Base-by-base conservation (phyloP, 2,329 filamentous ascomycete species). In the Fusarium sororula region DNA sequence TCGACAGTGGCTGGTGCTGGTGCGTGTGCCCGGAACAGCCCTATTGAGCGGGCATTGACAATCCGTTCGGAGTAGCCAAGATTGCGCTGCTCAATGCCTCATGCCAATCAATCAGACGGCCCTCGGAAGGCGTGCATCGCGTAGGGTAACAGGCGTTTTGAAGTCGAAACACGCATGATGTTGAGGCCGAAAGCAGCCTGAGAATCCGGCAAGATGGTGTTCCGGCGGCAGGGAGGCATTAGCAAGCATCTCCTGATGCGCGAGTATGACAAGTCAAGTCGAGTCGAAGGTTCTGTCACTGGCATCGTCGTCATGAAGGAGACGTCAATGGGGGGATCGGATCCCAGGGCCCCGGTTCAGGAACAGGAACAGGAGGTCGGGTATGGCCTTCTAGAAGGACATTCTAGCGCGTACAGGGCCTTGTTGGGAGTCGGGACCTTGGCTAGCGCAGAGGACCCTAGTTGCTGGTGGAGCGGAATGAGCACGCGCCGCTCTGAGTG, bases 301-400 rank as follows among this genome's bases (percentile, higher is more conserved):
- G 73, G 66, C 32, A 59, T 75, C 63, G 70, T 75, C 68, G 63
- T 74, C 70, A 73, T 68, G 73, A 68, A 64, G 45, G 63, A 70
- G 56, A 65, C 48, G 63, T 75, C 70, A 68, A 74, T 51, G 48
- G 45, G 59, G 67, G 71, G 74, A 77, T 74, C 69, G 69, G 63
- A 72, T 68, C 64, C 76, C 70, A 75, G 67, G 71, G 59, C 69
- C 75, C 76, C 45, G 72, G 76, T 69, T 59, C 63, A 77, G 75
- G 75, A 75, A 66, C 63, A 66, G 37, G 53, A 59, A 55, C 63
- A 65, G 60, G 63, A 68, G 76, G 76, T 74, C 61, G 66, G 70
- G 68, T 73, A 74, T 62, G 71, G 44, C 66, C 74, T 78, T 78
- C 76, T 78, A 78, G 76, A 78, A 78, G 73, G 66, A 67, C 72